Conservation (phyloP, 352 stramenopile species). For the Phytophthora uliginosa region DNA sequence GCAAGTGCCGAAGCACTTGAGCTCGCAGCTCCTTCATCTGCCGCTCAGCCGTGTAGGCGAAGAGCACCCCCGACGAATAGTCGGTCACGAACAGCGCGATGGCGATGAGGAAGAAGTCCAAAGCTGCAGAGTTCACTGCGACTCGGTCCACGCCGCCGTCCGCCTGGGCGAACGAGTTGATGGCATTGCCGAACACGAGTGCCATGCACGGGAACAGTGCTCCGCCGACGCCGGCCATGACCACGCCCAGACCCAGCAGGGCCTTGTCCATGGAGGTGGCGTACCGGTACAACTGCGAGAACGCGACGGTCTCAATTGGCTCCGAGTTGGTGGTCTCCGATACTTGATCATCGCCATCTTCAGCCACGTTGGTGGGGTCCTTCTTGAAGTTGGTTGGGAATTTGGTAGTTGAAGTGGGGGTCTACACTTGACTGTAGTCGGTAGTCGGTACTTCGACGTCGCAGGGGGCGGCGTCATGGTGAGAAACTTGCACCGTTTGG, state of each 20-base stretch:
- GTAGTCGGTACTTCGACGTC: neutral
- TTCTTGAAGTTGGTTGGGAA: neutral
- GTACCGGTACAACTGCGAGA: too few species aligned
- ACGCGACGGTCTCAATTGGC: constrained; percentile 38
- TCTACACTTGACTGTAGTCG: neutral
- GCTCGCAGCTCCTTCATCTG: constrained; percentile 52
- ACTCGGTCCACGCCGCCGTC: constrained; percentile 33
- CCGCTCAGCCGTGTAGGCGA: constrained; percentile 46
- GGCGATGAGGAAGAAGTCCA: constrained; percentile 46
- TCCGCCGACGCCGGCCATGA: too few species aligned
- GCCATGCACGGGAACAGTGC: constrained; percentile 58
- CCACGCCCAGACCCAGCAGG: too few species aligned
- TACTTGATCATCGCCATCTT: neutral
- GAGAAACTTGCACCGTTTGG: neutral
- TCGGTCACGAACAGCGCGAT: constrained; percentile 48
- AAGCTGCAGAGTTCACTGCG: constrained; percentile 31
- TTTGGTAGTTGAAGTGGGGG: neutral
- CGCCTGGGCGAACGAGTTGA: constrained; percentile 35
- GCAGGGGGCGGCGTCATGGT: neutral
- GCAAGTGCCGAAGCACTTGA: constrained; percentile 47
- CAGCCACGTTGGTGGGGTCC: neutral
- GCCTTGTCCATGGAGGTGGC: too few species aligned
- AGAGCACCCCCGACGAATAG: constrained; percentile 42
- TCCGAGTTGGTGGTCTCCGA: constrained; percentile 35
- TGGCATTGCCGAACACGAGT: constrained; percentile 50